These are phyloP conservation scores for Penicillium egyptiacum DNA, from an alignment of 495 filamentous ascomycete genomes.

Conservation along the genomic window DNA sequence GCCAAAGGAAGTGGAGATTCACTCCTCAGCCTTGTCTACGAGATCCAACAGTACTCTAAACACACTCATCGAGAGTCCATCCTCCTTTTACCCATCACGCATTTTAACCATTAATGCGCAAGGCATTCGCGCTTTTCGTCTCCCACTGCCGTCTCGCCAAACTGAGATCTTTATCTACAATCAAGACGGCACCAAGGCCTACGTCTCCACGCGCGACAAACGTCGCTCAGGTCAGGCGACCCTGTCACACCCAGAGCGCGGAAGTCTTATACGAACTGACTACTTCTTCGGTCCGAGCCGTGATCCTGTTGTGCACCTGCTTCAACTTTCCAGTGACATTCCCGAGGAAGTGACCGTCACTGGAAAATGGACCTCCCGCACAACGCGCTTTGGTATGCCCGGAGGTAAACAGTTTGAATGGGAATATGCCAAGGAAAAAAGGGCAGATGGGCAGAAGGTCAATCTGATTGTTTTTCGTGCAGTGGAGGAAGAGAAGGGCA, in stretches of 20 bases:
- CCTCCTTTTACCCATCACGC: slow-evolving; percentile 14
- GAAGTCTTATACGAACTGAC: slow-evolving; percentile 39
- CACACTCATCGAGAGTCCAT: slow-evolving; percentile 7
- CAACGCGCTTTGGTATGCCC: slow-evolving; percentile 36
- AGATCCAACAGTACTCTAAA: slow-evolving; percentile 15
- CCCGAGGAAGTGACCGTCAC: slow-evolving; percentile 14
- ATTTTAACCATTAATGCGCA: slow-evolving; percentile 46
- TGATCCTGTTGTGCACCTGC: slow-evolving; percentile 28
- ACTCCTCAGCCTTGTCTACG: slow-evolving; percentile 12
- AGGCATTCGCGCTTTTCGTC: slow-evolving; percentile 44
- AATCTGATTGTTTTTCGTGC: slow-evolving; percentile 38
- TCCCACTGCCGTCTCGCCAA: slow-evolving; percentile 42
- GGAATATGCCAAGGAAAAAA: slow-evolving; percentile 44
- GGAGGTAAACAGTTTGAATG: slow-evolving; percentile 46
- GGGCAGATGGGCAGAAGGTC: slow-evolving; percentile 29
- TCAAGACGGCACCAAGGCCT: slow-evolving; percentile 34
- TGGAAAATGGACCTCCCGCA: slow-evolving; percentile 38
- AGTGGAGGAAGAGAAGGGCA: slow-evolving; percentile 9
- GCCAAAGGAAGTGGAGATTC: slow-evolving; percentile 9
- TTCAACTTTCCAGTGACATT: slow-evolving; percentile 16
- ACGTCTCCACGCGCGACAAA: slow-evolving; percentile 43
- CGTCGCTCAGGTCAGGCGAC: slow-evolving; percentile 44
- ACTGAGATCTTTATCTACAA: slow-evolving; percentile 48
- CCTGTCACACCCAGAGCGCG: slow-evolving; percentile 26
- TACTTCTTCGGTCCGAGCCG: slow-evolving; percentile 53